Evolutionary conservation across 2,329 filamentous ascomycete species (phyloP).

Genomic region (Colletotrichum cuscutae): DNA sequence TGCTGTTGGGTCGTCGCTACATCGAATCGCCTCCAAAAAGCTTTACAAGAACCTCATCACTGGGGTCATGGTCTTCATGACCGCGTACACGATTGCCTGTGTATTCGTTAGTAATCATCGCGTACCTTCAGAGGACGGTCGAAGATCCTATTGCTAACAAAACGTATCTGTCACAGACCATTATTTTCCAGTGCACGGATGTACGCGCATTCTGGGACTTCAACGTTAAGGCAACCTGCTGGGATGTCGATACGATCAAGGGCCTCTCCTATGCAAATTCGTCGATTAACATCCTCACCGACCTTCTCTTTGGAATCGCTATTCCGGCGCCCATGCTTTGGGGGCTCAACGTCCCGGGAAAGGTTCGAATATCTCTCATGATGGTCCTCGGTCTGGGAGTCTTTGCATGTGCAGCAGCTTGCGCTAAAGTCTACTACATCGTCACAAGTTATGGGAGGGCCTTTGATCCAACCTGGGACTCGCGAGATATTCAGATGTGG

Average conservation of each 20-base stretch:
- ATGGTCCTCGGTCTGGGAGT: conserved; percentile 54
- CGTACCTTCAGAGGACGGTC: neutral
- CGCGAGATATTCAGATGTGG: conserved; percentile 59
- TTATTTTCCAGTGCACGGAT: conserved; percentile 60
- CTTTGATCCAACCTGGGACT: conserved; percentile 57
- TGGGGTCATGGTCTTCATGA: conserved; percentile 49
- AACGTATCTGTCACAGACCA: conserved; percentile 42
- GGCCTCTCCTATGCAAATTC: conserved; percentile 55
- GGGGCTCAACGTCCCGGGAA: conserved; percentile 51
- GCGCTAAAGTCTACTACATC: conserved; percentile 53
- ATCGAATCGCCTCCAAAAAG: conserved; percentile 51
- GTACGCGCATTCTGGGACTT: conserved; percentile 57
- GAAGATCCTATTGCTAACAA: too few relatives aligned
- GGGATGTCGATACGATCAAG: conserved; percentile 49
- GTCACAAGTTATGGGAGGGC: conserved; percentile 48
- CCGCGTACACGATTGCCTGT: conserved; percentile 44
- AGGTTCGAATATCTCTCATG: conserved; percentile 52
- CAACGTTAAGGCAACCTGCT: conserved; percentile 52
- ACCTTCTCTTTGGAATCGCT: conserved; percentile 51
- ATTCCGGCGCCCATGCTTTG: conserved; percentile 51
- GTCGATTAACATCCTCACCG: conserved; percentile 47
- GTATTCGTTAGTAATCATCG: conserved; percentile 46
- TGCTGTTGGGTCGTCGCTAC: conserved; percentile 51
- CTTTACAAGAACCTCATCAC: conserved; percentile 49
- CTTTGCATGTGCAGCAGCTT: conserved; percentile 54